Conservation (phyloP, 345 rosid genomes). For the Boechera divaricarpa region DNA sequence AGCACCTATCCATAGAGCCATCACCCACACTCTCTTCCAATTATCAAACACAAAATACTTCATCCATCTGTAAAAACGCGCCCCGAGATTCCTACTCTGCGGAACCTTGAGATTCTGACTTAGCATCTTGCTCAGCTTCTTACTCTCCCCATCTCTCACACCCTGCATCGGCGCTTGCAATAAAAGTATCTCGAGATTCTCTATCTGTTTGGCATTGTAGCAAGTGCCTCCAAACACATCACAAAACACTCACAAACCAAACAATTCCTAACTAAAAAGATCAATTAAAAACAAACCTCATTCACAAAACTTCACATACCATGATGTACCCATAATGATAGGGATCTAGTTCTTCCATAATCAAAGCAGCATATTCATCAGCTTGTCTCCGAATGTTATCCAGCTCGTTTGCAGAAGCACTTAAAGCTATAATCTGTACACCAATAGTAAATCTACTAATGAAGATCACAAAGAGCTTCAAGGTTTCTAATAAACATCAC, state of each 20-base stretch:
- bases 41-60: conserved; percentile 69
- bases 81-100: conserved; percentile 49
- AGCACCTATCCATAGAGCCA: conserved; percentile 63
- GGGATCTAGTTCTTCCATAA: conserved; percentile 84
- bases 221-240: conserved; percentile 38
- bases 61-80: conserved; percentile 44
- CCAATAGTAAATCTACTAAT: not conserved
- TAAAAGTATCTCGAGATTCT: conserved; percentile 65
- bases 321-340: conserved; percentile 68
- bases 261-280: not conserved
- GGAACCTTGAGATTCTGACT: conserved; percentile 74
- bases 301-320: conserved; percentile 54
- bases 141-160: conserved; percentile 57
- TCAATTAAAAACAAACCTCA: conserved; percentile 36
- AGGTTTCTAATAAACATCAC: not conserved
- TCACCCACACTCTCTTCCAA: conserved; percentile 82
- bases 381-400: conserved; percentile 65
- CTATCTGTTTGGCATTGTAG: conserved; percentile 54
- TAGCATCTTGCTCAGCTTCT: conserved; percentile 62
- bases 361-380: conserved; percentile 79
- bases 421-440: conserved; percentile 65
- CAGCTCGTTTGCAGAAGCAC: conserved; percentile 80
- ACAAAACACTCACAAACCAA: conserved; percentile 35
- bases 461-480: conserved; percentile 21
- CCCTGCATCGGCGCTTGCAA: conserved; percentile 58